Evolutionary conservation across 2,329 filamentous ascomycete genomes (phyloP).

Genomic region (Pseudogymnoascus sp.): DNA sequence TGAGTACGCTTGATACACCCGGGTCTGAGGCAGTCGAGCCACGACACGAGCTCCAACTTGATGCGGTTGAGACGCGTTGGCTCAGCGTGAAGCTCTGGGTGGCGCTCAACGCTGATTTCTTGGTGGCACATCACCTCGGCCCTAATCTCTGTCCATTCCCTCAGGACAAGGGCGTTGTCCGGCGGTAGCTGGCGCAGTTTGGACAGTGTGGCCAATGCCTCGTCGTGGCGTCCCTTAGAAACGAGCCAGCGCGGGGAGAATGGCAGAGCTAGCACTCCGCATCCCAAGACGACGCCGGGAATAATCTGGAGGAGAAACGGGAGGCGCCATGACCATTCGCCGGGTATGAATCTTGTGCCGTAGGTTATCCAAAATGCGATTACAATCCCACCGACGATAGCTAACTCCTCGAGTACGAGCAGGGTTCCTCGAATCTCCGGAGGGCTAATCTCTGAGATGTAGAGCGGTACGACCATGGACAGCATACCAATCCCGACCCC

Average conservation of each 20-base stretch:
- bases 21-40: conserved; percentile 41
- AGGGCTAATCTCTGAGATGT: conserved; percentile 43
- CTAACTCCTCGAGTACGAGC: conserved; percentile 25
- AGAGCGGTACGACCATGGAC: conserved; percentile 41
- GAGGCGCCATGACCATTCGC: conserved; percentile 29
- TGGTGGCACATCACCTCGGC: conserved; percentile 45
- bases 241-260: conserved; percentile 49
- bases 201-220: conserved; percentile 39
- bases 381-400: conserved; percentile 37
- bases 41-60: conserved; percentile 40
- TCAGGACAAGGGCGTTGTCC: conserved; percentile 40
- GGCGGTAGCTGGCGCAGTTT: conserved; percentile 41
- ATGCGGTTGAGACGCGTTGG: conserved; percentile 29
- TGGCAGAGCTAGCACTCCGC: conserved; percentile 38
- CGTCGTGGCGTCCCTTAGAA: conserved; percentile 38
- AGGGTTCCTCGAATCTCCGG: conserved; percentile 27
- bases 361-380: conserved; percentile 37
- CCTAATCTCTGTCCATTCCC: conserved; percentile 42
- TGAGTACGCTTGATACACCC: conserved; percentile 43
- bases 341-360: conserved; percentile 32
- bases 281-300: conserved; percentile 26
- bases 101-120: conserved; percentile 34
- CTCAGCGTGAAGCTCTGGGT: conserved; percentile 31
- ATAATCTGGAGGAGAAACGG: conserved; percentile 24
- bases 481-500: conserved; percentile 44